Evolutionary conservation across 352 stramenopile species (phyloP).

Genomic region (Globisporangium paroecandrum): DNA sequence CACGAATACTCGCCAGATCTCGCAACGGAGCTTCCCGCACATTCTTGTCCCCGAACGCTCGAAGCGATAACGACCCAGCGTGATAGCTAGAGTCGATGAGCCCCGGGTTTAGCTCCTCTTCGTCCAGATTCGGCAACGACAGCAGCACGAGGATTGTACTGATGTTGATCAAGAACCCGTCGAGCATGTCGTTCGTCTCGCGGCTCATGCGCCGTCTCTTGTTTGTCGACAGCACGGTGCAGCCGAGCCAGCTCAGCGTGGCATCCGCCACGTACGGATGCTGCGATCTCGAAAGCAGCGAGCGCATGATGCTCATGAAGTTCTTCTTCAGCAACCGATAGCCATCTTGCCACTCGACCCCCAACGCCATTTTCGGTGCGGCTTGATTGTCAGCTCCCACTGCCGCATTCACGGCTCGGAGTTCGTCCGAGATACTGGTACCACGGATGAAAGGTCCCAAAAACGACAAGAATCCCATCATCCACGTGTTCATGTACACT

Average conservation of each 20-base stretch:
- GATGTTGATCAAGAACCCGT: conserved; percentile 72
- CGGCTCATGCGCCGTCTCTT: conserved; percentile 44
- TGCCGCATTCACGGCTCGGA: conserved; percentile 41
- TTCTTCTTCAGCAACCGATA: conserved; percentile 32
- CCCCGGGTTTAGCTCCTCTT: conserved; percentile 21
- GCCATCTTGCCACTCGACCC: conserved; percentile 47
- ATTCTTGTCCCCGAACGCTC: conserved; percentile 37
- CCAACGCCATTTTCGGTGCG: conserved; percentile 27
- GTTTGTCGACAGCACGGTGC: conserved; percentile 43
- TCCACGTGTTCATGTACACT: conserved; percentile 41
- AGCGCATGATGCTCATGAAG: conserved; percentile 29
- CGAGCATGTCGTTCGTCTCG: conserved; percentile 47
- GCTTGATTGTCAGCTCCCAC: conserved; percentile 24
- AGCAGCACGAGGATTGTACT: conserved; percentile 42
- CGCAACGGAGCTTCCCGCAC: conserved; percentile 19
- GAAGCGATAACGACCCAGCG: conserved; percentile 37
- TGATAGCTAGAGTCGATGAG: conserved; percentile 55
- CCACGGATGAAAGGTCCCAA: conserved; percentile 63
- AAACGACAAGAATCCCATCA: conserved; percentile 39
- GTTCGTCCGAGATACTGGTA: conserved; percentile 64
- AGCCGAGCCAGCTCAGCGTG: conserved; percentile 53
- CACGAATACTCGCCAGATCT: conserved; percentile 11
- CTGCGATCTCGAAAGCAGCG: conserved; percentile 35
- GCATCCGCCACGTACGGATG: conserved; percentile 52
- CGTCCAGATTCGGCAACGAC: conserved; percentile 33